Conservation (phyloP, 2,329 filamentous ascomycete genomes). For the Pseudogymnoascus sp. region DNA sequence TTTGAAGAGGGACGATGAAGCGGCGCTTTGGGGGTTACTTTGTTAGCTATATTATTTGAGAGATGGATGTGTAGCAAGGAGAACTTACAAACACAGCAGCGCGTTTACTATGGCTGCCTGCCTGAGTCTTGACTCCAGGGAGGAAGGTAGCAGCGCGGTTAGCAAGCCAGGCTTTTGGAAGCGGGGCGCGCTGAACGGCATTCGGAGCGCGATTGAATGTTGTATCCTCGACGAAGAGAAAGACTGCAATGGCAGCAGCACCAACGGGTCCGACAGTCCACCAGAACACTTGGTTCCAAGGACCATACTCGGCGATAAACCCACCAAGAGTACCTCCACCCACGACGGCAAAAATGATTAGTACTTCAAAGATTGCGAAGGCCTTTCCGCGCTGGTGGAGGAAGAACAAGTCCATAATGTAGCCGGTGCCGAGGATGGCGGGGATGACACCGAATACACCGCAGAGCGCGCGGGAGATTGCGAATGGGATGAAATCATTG, state of each 20-base stretch:
- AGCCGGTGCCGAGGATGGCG: conserved; percentile 31
- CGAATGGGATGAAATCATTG: conserved; percentile 29
- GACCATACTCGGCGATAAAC: conserved; percentile 30
- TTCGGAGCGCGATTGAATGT: conserved; percentile 24
- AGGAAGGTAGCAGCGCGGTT: conserved; percentile 27
- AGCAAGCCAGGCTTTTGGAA: conserved; percentile 18
- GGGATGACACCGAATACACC: conserved; percentile 34
- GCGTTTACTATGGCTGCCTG: background rate
- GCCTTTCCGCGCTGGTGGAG: conserved; percentile 34
- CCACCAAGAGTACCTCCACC: conserved; percentile 33
- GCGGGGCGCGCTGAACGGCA: conserved; percentile 16
- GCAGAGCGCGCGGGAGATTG: conserved; percentile 32
- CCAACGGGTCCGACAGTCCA: conserved; percentile 34
- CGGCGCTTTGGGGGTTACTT: conserved; percentile 15
- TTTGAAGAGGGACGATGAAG: conserved; percentile 14
- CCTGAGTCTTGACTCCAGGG: conserved; percentile 16
- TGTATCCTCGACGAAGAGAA: conserved; percentile 34
- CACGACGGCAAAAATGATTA: conserved; percentile 30
- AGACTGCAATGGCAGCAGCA: conserved; percentile 28
- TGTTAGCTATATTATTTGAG: background rate
- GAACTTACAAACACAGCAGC: background rate
- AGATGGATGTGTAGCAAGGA: background rate
- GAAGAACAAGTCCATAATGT: conserved; percentile 36
- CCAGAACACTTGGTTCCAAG: conserved; percentile 35
- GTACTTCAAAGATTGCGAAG: conserved; percentile 31